A percentile compares a stretch with the other conserved stretches of the same genome.
phyloP scores from a whole-genome alignment of 2,329 filamentous ascomycete genomes.

The Alternaria tenuissima region DNA sequence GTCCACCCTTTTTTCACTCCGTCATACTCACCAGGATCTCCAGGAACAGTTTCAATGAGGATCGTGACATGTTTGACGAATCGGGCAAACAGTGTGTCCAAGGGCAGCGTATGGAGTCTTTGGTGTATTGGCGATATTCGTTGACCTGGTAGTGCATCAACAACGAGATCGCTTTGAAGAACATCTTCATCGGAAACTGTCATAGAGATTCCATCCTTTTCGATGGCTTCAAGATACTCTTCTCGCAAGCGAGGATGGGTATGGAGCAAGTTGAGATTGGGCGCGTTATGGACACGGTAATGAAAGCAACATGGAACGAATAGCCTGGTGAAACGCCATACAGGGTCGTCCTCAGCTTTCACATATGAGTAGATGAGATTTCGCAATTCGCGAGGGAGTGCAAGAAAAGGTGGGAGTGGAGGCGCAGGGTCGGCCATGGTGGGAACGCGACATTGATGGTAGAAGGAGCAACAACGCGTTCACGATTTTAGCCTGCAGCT shows the following conservation, averaged over 20 bases:
- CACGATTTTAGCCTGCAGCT: neutral
- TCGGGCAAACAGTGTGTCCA: neutral
- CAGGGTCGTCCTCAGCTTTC: neutral
- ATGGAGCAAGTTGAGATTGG: neutral
- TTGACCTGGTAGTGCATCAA: neutral
- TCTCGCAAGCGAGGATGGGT: slow-evolving; percentile 4
- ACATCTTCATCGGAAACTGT: neutral
- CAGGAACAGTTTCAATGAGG: neutral
- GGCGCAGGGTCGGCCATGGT: neutral
- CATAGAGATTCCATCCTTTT: neutral
- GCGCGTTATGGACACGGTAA: slow-evolving; percentile 1
- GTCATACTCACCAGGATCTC: neutral
- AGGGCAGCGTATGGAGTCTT: neutral
- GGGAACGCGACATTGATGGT: neutral
- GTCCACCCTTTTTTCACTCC: neutral
- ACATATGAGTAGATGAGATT: neutral
- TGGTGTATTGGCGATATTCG: neutral
- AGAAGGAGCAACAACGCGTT: neutral
- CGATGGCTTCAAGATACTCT: neutral
- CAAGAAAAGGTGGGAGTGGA: neutral
- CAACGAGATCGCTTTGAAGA: neutral
- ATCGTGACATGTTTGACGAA: neutral
- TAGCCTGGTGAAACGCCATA: neutral
- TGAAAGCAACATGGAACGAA: neutral
- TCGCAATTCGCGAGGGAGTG: slow-evolving; percentile 1